Conservation (phyloP, 805 yeast species). For the Wickerhamiella siamensis region DNA sequence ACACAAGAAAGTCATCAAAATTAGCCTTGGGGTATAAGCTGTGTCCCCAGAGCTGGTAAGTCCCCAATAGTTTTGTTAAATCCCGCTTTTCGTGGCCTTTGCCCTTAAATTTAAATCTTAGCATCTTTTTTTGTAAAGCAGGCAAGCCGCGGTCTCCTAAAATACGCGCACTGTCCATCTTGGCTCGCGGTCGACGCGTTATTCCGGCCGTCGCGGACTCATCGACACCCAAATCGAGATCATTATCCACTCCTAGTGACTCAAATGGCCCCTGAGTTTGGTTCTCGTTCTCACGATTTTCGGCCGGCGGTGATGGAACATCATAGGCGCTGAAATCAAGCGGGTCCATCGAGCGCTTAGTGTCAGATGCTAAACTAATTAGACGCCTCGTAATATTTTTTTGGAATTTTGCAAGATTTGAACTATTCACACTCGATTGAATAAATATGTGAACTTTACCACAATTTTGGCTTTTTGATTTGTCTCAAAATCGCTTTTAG, state of each 20-base stretch:
- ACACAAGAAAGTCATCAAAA: constrained; percentile 50
- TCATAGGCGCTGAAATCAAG: constrained; percentile 8
- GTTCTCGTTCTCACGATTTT: neutral
- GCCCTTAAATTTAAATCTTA: constrained; percentile 24
- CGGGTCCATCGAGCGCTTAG: constrained; percentile 2
- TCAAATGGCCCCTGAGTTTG: constrained; percentile 6
- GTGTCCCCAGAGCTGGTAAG: constrained; percentile 67
- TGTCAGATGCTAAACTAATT: neutral
- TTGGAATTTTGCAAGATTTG: no score
- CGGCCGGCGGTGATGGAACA: constrained; percentile 1
- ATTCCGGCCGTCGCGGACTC: constrained; percentile 4
- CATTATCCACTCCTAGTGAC: constrained; percentile 13
- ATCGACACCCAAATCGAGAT: constrained; percentile 16
- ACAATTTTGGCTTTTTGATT: no score
- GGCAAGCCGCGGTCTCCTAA: constrained; percentile 45
- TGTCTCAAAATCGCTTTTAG: no score
- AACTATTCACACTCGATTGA: no score
- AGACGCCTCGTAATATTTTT: no score
- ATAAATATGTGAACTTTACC: no score
- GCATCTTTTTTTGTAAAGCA: constrained; percentile 26
- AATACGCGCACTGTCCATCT: constrained; percentile 37
- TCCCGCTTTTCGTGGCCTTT: constrained; percentile 36
- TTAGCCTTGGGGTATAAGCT: constrained; percentile 64
- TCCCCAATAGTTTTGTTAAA: constrained; percentile 34
- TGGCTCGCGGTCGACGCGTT: constrained; percentile 12